Evolutionary conservation across 495 filamentous ascomycete species (phyloP).

Genomic region (Penicillium daleae): DNA sequence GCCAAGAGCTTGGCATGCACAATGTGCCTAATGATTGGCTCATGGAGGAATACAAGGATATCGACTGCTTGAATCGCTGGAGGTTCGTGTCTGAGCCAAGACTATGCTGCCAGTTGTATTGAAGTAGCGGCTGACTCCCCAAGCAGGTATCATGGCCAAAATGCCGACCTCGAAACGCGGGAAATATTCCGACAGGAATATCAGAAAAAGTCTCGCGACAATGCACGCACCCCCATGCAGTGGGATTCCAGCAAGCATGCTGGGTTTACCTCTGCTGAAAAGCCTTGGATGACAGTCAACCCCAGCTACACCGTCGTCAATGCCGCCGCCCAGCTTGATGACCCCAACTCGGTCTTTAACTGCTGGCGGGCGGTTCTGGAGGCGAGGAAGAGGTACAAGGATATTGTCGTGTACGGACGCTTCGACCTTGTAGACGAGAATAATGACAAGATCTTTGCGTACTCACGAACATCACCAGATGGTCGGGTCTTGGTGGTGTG

Average conservation of each 20-base stretch:
- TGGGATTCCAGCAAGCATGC: slow-evolving; percentile 54
- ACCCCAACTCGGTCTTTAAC: slow-evolving; percentile 4
- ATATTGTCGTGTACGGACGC: slow-evolving; percentile 6
- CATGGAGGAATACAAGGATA: slow-evolving; percentile 1
- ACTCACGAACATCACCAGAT: background rate
- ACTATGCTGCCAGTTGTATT: background rate
- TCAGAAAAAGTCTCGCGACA: slow-evolving; percentile 55
- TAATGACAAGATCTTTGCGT: slow-evolving; percentile 3
- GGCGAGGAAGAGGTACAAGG: background rate
- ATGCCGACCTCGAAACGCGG: background rate
- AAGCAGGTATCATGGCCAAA: background rate
- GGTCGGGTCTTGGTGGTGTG: slow-evolving; percentile 1
- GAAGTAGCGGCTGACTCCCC: background rate
- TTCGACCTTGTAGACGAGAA: slow-evolving; percentile 1
- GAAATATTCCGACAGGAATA: background rate
- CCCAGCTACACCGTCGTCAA: slow-evolving; percentile 54
- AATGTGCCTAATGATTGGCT: slow-evolving; percentile 5
- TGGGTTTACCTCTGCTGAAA: slow-evolving; percentile 48
- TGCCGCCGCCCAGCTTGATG: slow-evolving; percentile 40
- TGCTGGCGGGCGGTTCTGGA: slow-evolving; percentile 4
- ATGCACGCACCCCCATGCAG: slow-evolving; percentile 62
- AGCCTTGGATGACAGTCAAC: slow-evolving; percentile 60
- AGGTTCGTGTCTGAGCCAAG: background rate
- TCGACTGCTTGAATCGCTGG: slow-evolving; percentile 6
- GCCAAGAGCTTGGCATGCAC: slow-evolving; percentile 61